Evolutionary conservation across 2,329 filamentous ascomycete species (phyloP).

Genomic region (Immersiporthe knoxdaviesiana): DNA sequence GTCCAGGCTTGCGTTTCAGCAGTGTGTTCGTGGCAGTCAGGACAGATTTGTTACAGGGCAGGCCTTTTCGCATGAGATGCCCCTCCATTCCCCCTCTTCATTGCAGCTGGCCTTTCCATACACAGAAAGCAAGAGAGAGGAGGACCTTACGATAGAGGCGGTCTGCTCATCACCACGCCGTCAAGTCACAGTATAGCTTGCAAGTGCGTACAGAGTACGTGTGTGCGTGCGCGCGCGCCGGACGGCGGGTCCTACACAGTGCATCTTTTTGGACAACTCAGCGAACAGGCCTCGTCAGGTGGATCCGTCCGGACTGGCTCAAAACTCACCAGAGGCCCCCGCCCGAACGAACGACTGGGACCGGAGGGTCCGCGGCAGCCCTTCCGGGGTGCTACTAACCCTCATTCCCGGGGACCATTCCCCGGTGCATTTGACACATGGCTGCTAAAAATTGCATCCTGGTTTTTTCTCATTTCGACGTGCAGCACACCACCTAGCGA

Average conservation of each 20-base stretch:
- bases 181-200: constrained; percentile 6
- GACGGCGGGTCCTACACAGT: constrained; percentile 28
- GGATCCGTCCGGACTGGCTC: constrained; percentile 7
- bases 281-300: constrained; percentile 9
- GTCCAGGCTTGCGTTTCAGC: constrained; percentile 20
- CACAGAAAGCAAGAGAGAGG: neutral
- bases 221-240: constrained; percentile 15
- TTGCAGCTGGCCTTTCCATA: neutral
- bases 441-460: constrained; percentile 27
- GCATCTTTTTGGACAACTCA: constrained; percentile 17
- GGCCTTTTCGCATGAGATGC: constrained; percentile 1
- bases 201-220: constrained; percentile 15
- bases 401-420: constrained; percentile 27
- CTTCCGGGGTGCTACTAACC: constrained; percentile 23
- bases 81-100: constrained; percentile 6
- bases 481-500: constrained; percentile 23
- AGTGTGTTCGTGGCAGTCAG: constrained; percentile 4
- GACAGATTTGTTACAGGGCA: neutral
- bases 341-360: constrained; percentile 20
- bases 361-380: constrained; percentile 24
- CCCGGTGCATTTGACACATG: constrained; percentile 30
- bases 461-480: constrained; percentile 24
- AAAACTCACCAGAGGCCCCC: constrained; percentile 12
- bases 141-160: constrained; percentile 26
- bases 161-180: constrained; percentile 29